Conservation (phyloP, 306 rosid genomes). For the Cucumis sativus region Cucumber_9930_V3 NC_026657.2:35709501-35710000, state of each 20-base stretch:
- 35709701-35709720: neutral
- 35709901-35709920: too few relatives aligned
- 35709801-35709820: neutral
- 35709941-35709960: neutral
- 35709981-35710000: neutral
- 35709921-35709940: too few relatives aligned
- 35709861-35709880: too few relatives aligned
- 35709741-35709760: neutral
- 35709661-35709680: conserved; percentile 7
- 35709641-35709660: neutral
- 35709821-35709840: neutral
- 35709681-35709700: conserved; percentile 3
- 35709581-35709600: conserved; percentile 12
- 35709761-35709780: neutral
- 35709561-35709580: neutral
- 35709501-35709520: conserved; percentile 39
- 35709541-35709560: neutral
- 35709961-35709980: neutral
- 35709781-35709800: neutral
- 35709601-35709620: neutral
- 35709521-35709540: conserved; percentile 55
- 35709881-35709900: too few relatives aligned
- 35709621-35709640: neutral
- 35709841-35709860: too few relatives aligned
- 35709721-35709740: neutral